phyloP scores from a whole-genome alignment of 768 basidiomycete species.

The Trametes gibbosa region DNA sequence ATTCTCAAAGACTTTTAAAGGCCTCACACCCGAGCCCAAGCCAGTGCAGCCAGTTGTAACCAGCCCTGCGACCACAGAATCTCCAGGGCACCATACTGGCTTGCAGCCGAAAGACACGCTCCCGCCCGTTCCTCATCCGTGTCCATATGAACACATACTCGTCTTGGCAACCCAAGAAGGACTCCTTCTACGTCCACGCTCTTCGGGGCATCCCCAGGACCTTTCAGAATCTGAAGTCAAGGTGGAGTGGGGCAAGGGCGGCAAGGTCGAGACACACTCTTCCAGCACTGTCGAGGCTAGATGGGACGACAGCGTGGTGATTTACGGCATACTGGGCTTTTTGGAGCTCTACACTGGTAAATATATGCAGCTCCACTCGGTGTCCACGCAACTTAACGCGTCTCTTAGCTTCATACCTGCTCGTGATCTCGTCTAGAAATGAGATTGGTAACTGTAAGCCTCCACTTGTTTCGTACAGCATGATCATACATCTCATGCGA shows the following conservation, averaged over 20 bases:
- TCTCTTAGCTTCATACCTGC: conserved; percentile 63
- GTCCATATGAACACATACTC: conserved; percentile 67
- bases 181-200: conserved; percentile 63
- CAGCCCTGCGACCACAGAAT: conserved; percentile 8
- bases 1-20: conserved; percentile 25
- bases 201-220: conserved; percentile 12
- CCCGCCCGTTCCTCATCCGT: conserved; percentile 73
- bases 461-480: conserved; percentile 15
- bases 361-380: conserved; percentile 15
- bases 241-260: conserved; percentile 59
- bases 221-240: conserved; percentile 41
- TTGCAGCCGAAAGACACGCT: conserved; percentile 65
- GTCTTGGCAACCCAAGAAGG: conserved; percentile 57
- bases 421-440: conserved; percentile 64
- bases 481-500: not conserved
- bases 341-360: conserved; percentile 71
- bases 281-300: conserved; percentile 37
- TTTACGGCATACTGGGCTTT: conserved; percentile 77
- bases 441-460: conserved; percentile 65
- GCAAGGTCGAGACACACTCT: conserved; percentile 51
- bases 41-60: not conserved
- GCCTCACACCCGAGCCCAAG: not conserved
- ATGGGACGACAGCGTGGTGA: conserved; percentile 56
- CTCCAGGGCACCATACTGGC: conserved; percentile 24
- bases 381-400: not conserved